Percentiles rank a stretch among this genome's conserved stretches.
Conservation (phyloP, 2,329 filamentous ascomycete genomes). For the Aspergillus hiratsukae region DNA sequence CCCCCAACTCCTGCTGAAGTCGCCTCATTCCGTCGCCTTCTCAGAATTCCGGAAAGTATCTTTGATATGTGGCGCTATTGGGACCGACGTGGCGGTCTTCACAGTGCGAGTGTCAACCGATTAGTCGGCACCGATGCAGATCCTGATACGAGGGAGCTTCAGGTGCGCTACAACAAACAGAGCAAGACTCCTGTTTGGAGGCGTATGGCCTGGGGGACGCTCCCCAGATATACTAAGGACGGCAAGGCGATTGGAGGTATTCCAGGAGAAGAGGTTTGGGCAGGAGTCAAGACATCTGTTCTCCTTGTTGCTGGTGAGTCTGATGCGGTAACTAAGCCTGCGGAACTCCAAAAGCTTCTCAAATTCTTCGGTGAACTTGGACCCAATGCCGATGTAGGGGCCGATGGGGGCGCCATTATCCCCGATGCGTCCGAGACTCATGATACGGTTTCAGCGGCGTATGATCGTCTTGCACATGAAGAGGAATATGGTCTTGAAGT, state of each 20-base stretch:
- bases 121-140: constrained; percentile 54
- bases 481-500: constrained; percentile 23
- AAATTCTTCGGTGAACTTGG: constrained; percentile 31
- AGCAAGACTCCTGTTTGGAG: constrained; percentile 78
- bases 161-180: constrained; percentile 63
- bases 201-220: constrained; percentile 69
- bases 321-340: constrained; percentile 70
- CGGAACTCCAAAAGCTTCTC: constrained; percentile 65
- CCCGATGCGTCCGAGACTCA: constrained; percentile 30
- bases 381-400: constrained; percentile 20
- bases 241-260: constrained; percentile 58
- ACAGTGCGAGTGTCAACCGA: constrained; percentile 73
- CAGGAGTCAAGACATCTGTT: constrained; percentile 65
- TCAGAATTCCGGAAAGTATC: constrained; percentile 61
- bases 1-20: constrained; percentile 55
- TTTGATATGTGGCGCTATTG: constrained; percentile 74
- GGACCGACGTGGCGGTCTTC: constrained; percentile 72
- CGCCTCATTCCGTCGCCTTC: constrained; percentile 51
- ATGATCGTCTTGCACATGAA: constrained; percentile 21
- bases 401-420: constrained; percentile 21
- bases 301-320: constrained; percentile 73
- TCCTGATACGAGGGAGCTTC: constrained; percentile 38
- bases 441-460: constrained; percentile 15
- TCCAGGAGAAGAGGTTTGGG: constrained; percentile 68
- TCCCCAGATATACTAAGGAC: constrained; percentile 53